phyloP scores from a whole-genome alignment of 495 filamentous ascomycete genomes.

The Alectoria sarmentosa region DNA sequence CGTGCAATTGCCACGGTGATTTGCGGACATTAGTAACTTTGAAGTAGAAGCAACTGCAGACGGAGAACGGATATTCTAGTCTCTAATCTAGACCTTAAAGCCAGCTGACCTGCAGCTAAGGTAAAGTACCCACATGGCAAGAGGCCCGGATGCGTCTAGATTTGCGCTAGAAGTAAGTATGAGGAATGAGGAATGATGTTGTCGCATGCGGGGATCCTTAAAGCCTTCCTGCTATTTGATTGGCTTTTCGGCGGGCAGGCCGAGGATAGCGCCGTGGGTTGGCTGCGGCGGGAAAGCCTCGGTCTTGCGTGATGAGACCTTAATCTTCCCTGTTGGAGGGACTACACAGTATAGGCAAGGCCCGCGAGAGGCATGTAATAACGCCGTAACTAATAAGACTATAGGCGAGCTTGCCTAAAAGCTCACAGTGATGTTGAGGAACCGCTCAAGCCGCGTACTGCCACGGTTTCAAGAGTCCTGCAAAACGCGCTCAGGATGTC shows the following conservation, averaged over 20 bases:
- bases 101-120: not conserved
- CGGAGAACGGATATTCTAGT: not conserved
- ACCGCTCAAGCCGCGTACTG: no score
- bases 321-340: no score
- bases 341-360: no score
- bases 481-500: no score
- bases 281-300: slow-evolving; percentile 5
- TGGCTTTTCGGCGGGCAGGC: not conserved
- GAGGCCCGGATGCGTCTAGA: not conserved
- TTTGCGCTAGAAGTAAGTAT: not conserved
- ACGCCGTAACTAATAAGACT: no score
- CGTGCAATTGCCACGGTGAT: not conserved
- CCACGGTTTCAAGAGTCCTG: no score
- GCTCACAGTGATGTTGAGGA: no score
- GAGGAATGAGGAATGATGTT: not conserved
- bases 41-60: not conserved
- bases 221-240: not conserved
- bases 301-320: slow-evolving; percentile 3
- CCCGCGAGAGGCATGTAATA: no score
- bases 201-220: not conserved
- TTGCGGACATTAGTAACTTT: not conserved
- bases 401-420: no score
- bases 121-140: not conserved
- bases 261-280: not conserved
- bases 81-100: not conserved